A percentile compares a stretch with the other conserved stretches of the same genome.
phyloP scores from a whole-genome alignment of 768 basidiomycete genomes.

The Russula virescens region DNA sequence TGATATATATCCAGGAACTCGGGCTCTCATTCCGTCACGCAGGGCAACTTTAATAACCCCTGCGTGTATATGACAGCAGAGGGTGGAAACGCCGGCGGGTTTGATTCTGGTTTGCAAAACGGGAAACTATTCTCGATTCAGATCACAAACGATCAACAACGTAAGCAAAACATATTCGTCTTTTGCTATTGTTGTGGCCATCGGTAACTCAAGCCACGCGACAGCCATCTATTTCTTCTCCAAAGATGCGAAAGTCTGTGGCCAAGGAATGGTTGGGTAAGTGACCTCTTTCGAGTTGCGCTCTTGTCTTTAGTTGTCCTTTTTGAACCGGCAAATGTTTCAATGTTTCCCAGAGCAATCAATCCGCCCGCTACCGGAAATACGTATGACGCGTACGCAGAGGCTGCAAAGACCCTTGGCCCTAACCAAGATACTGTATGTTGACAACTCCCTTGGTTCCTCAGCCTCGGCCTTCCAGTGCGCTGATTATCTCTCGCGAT shows the following conservation, averaged over 20 bases:
- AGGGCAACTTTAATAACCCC: conserved; percentile 29
- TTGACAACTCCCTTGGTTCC: background rate
- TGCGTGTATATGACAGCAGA: conserved; percentile 38
- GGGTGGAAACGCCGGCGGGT: conserved; percentile 34
- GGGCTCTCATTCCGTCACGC: conserved; percentile 31
- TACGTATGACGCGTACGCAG: conserved; percentile 37
- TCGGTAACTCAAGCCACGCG: background rate
- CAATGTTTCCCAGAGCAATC: conserved; percentile 31
- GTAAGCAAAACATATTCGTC: conserved; percentile 31
- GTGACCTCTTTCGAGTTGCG: conserved; percentile 1
- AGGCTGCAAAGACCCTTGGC: conserved; percentile 38
- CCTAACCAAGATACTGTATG: conserved; percentile 34
- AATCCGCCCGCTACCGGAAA: conserved; percentile 44
- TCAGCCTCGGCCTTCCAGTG: too few relatives aligned
- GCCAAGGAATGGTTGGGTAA: conserved; percentile 47
- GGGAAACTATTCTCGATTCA: conserved; percentile 41
- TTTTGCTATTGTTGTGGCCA: background rate
- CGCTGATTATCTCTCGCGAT: background rate
- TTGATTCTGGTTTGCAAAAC: conserved; percentile 47
- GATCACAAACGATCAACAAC: conserved; percentile 42
- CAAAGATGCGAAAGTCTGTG: conserved; percentile 43
- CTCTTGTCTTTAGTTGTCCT: background rate
- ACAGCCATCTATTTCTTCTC: conserved; percentile 55
- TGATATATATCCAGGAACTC: conserved; percentile 8
- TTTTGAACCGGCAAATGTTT: background rate